Base-by-base conservation (phyloP, 371 early-diverging fungal species). In the Haplosporangium sp. region DNA sequence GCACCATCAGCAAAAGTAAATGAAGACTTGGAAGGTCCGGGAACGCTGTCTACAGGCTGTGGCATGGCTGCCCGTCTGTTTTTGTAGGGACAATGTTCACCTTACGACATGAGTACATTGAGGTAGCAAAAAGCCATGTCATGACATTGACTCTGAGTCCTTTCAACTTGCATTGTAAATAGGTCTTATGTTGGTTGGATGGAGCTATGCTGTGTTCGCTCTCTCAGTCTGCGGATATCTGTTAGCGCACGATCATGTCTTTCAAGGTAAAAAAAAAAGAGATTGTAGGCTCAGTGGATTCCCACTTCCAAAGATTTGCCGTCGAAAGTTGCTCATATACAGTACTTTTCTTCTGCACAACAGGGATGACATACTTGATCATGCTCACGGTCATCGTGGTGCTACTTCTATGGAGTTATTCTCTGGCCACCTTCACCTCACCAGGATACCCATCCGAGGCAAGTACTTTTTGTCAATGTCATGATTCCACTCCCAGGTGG, bases 391-490 rank as follows among this genome's bases (percentile, higher is more conserved):
- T 56, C 40, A 64, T 83, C 5, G 46, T 72, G 1, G 54, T 74
- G 11, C 56, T 83, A 16, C 57, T 79, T 23, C 21, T 74, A 42
- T 81, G 81, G 81, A 81, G 83, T 59, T 83, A 79, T 47, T 62
- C 65, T 20, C 38, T 79, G 16, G 80, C 75, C 38, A 59, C 64
- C 21, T 71, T 79, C 12, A 55, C 64, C 1, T 70, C 74, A 5
- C 83, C 83, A 40, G 83, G 83, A 13, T 70, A 67, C 41, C 77
- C 83, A 0, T 64, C 69, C 18, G 79, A 76, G 51, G 81, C 73
- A 63, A 60, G 40, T 36, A 29, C 11, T 4, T 29, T 29, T 29
- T 29, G 29, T 29, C 29, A 29, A 29, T 2, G 29, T 29, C 29
- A 29, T 29, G 29, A 29, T 29, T 29, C 29, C 29, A 1, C 29